These are phyloP conservation scores for Testicularia cyperi DNA, from an alignment of 1,284 basidiomycete species.

Conservation along the genomic window DNA sequence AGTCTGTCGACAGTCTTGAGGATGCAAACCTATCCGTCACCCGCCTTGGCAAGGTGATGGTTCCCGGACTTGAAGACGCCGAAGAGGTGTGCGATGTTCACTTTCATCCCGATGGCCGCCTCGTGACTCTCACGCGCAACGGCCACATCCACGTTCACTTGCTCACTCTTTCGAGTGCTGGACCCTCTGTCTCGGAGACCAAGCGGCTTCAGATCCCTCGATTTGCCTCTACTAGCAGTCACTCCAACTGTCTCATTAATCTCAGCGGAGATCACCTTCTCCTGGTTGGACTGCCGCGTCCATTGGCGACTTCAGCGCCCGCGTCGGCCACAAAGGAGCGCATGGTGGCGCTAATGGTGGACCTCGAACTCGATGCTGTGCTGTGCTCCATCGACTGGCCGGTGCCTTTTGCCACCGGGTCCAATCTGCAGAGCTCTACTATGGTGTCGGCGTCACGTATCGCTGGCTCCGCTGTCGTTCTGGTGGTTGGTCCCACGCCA, in stretches of 20 bases:
- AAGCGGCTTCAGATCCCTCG: background rate
- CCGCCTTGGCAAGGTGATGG: slow-evolving; percentile 11
- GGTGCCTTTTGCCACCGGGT: slow-evolving; percentile 7
- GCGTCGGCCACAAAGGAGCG: slow-evolving; percentile 23
- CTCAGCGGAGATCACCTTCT: slow-evolving; percentile 34
- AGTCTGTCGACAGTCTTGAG: slow-evolving; percentile 19
- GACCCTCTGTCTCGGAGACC: background rate
- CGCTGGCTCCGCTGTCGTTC: slow-evolving; percentile 25
- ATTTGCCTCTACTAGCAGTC: slow-evolving; percentile 1
- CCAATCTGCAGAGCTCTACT: slow-evolving; percentile 14
- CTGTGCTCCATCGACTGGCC: slow-evolving; percentile 32
- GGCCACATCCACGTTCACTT: slow-evolving; percentile 14
- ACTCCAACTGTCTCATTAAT: slow-evolving; percentile 12
- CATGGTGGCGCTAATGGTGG: slow-evolving; percentile 22
- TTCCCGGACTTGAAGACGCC: slow-evolving; percentile 6
- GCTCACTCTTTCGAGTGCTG: slow-evolving; percentile 1
- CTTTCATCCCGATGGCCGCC: slow-evolving; percentile 22
- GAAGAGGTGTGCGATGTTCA: slow-evolving; percentile 19
- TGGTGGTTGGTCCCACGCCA: slow-evolving; percentile 23
- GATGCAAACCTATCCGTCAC: slow-evolving; percentile 6
- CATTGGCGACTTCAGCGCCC: slow-evolving; percentile 5
- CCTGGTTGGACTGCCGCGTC: slow-evolving; percentile 16
- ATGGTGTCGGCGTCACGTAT: slow-evolving; percentile 26
- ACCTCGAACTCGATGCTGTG: slow-evolving; percentile 29
- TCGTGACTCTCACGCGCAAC: slow-evolving; percentile 10